Evolutionary conservation across 2,329 filamentous ascomycete genomes (phyloP).

Genomic region (Trichoderma pleuroti): DNA sequence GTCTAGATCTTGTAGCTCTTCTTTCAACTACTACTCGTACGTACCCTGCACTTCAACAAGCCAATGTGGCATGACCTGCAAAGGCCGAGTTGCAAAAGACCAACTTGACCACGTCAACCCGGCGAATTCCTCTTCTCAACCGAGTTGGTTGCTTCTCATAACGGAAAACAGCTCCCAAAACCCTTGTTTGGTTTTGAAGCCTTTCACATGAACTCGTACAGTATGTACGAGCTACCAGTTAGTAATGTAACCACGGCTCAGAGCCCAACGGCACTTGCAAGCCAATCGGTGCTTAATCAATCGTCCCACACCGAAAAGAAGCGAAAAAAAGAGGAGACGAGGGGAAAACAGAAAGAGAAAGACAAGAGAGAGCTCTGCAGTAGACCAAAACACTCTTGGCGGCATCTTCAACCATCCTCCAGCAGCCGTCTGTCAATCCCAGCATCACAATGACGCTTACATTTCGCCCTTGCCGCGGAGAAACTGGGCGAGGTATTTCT

Average conservation of each 20-base stretch:
- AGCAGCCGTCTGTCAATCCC: not conserved
- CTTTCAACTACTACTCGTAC: no score
- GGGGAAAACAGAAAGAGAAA: not conserved
- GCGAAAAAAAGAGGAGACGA: not conserved
- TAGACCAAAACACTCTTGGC: not conserved
- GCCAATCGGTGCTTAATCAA: not conserved
- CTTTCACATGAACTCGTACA: not conserved
- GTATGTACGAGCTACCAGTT: not conserved
- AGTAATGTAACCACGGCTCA: not conserved
- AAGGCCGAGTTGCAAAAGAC: not conserved
- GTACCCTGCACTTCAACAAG: not conserved
- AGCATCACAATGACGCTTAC: not conserved
- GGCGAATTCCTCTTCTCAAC: not conserved
- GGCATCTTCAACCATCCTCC: not conserved
- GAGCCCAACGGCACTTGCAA: not conserved
- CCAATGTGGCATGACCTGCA: not conserved
- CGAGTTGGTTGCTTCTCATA: not conserved
- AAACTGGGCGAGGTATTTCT: not conserved
- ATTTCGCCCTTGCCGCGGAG: not conserved
- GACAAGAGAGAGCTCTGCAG: not conserved
- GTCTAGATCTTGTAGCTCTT: not conserved
- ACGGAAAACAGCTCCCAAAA: not conserved
- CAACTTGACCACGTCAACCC: not conserved
- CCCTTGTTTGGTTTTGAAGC: not conserved
- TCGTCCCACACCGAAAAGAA: not conserved